phyloP scores from a whole-genome alignment of 192 early-diverging fungal species.

The Backusella circina region DNA sequence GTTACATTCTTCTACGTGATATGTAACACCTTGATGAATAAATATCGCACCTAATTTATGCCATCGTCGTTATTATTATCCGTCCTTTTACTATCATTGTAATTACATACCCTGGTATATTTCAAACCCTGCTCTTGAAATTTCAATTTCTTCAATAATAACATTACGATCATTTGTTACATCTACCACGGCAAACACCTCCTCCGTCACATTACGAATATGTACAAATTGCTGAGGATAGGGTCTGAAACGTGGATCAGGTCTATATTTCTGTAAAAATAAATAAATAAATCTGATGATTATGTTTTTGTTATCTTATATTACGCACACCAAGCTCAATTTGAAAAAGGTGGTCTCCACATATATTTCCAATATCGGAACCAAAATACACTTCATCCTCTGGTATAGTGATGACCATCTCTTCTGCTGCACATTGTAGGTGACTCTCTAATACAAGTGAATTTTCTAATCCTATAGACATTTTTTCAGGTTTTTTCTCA shows the following conservation, averaged over 20 bases:
- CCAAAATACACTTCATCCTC: constrained; percentile 33
- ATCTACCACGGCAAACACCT: constrained; percentile 48
- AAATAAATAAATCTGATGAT: neutral
- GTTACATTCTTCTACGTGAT: constrained; percentile 50
- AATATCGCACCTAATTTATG: constrained; percentile 49
- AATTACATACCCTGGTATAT: constrained; percentile 49
- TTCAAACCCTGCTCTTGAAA: constrained; percentile 45
- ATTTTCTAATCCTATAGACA: constrained; percentile 36
- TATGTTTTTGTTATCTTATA: neutral
- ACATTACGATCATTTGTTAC: constrained; percentile 33
- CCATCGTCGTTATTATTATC: neutral
- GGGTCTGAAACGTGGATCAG: constrained; percentile 39
- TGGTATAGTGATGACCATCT: constrained; percentile 34
- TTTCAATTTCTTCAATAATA: constrained; percentile 53
- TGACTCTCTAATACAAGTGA: constrained; percentile 49
- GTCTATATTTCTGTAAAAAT: constrained; percentile 36
- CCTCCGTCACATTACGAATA: constrained; percentile 49
- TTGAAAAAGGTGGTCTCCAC: constrained; percentile 12
- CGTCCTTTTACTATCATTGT: neutral
- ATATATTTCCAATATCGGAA: constrained; percentile 5
- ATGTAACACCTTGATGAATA: constrained; percentile 55
- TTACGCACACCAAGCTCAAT: neutral
- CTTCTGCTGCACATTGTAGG: constrained; percentile 72
- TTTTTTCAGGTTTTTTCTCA: constrained; percentile 26
- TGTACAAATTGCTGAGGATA: constrained; percentile 41